phyloP scores from a whole-genome alignment of 805 yeast genomes.

The Starmerella davenportii region DNA sequence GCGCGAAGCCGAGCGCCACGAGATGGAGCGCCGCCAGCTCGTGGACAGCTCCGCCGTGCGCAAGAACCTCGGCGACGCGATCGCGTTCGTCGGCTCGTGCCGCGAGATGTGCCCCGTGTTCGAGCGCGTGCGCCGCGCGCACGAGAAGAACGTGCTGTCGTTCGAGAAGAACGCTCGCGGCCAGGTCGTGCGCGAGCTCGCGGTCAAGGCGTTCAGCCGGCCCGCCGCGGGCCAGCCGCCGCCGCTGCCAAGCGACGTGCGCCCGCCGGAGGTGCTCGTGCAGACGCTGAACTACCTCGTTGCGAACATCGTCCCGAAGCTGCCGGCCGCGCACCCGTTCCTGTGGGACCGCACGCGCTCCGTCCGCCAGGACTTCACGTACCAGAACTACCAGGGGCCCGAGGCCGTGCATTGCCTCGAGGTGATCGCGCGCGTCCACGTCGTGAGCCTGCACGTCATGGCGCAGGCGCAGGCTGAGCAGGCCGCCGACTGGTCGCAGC shows the following conservation, averaged over 20 bases:
- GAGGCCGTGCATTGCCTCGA: slow-evolving; percentile 91
- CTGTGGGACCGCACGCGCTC: slow-evolving; percentile 96
- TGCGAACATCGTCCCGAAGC: slow-evolving; percentile 38
- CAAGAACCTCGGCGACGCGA: slow-evolving; percentile 75
- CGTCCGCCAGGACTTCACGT: slow-evolving; percentile 90
- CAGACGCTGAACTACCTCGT: slow-evolving; percentile 55
- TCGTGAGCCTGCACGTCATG: slow-evolving; percentile 69
- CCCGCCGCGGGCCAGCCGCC: slow-evolving; percentile 99
- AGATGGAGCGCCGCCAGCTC: slow-evolving; percentile 63
- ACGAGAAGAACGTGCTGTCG: slow-evolving; percentile 68
- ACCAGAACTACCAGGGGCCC: slow-evolving; percentile 81
- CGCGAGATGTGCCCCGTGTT: slow-evolving; percentile 86
- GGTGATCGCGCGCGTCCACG: slow-evolving; percentile 72
- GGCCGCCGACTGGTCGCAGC: slow-evolving; percentile 62
- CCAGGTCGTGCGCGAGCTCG: slow-evolving; percentile 38
- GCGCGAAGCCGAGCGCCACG: slow-evolving; percentile 54
- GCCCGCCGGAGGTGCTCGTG: slow-evolving; percentile 68
- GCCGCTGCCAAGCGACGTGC: slow-evolving; percentile 88
- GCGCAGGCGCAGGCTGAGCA: slow-evolving; percentile 31
- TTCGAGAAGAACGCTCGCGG: slow-evolving; percentile 50
- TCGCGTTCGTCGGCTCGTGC: slow-evolving; percentile 74
- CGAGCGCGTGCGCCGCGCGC: slow-evolving; percentile 73
- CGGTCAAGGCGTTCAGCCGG: slow-evolving; percentile 82
- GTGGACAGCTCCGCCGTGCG: slow-evolving; percentile 77
- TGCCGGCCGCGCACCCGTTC: slow-evolving; percentile 78